Evolutionary conservation across 257 asterid species (phyloP).

Genomic region (Ilex aquifolium): DNA sequence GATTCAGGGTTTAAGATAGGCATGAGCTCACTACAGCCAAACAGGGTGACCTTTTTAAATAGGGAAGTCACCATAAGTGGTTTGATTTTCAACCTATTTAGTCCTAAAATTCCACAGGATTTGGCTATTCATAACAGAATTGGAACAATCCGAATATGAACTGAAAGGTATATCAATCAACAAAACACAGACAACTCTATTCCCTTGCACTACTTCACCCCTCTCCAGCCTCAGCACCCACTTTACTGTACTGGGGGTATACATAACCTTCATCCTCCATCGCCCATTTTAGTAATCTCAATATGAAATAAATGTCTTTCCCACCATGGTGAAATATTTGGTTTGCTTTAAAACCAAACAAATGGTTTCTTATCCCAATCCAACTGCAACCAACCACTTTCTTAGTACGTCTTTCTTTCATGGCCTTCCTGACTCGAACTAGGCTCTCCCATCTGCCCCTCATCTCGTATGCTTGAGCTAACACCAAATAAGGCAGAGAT

Average conservation of each 20-base stretch:
- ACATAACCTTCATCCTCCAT: constrained; percentile 20
- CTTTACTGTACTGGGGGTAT: background rate
- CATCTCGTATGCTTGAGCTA: constrained; percentile 43
- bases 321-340: constrained; percentile 26
- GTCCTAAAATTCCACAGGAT: too few species aligned
- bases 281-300: constrained; percentile 33
- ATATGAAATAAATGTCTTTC: constrained; percentile 25
- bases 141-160: too few species aligned
- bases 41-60: too few species aligned
- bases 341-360: constrained; percentile 34
- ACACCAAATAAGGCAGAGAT: constrained; percentile 37
- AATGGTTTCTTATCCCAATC: constrained; percentile 33
- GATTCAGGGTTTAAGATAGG: too few species aligned
- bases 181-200: too few species aligned
- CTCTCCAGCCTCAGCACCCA: too few species aligned
- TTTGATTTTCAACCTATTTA: too few species aligned
- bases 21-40: too few species aligned
- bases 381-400: constrained; percentile 39
- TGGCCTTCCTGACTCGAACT: constrained; percentile 49
- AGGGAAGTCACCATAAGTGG: too few species aligned
- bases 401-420: constrained; percentile 25
- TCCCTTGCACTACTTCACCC: too few species aligned
- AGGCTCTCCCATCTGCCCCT: constrained; percentile 69
- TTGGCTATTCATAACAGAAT: too few species aligned
- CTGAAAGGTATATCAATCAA: too few species aligned